A percentile compares a stretch with the other conserved stretches of the same genome.
These are phyloP conservation scores for Fermentozyma sake DNA, from an alignment of 1,139 yeast genomes.

Conservation along the genomic window DNA sequence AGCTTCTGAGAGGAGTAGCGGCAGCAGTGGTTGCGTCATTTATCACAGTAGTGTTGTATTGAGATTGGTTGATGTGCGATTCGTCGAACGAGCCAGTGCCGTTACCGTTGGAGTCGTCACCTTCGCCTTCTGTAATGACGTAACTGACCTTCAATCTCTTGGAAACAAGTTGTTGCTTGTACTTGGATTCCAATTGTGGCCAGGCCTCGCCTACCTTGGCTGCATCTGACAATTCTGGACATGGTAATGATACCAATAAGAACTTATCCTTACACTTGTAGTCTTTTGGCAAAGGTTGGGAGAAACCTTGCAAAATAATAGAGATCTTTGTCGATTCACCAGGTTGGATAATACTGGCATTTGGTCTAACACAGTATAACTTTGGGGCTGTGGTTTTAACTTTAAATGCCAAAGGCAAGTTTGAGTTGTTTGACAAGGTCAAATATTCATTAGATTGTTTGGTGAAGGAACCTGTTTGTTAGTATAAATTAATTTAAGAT, in stretches of 20 bases:
- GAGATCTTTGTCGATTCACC: slow-evolving; percentile 71
- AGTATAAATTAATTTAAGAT: slow-evolving; percentile 12
- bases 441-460: slow-evolving; percentile 68
- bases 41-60: slow-evolving; percentile 12
- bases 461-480: slow-evolving; percentile 58
- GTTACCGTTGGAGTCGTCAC: slow-evolving; percentile 12
- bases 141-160: slow-evolving; percentile 79
- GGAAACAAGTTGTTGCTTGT: slow-evolving; percentile 56
- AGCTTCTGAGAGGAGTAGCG: slow-evolving; percentile 12
- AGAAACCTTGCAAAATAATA: slow-evolving; percentile 79
- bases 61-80: slow-evolving; percentile 7
- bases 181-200: slow-evolving; percentile 63
- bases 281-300: slow-evolving; percentile 68
- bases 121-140: slow-evolving; percentile 25
- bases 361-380: slow-evolving; percentile 93
- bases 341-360: slow-evolving; percentile 76
- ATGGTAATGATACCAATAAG: slow-evolving; percentile 80
- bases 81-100: slow-evolving; percentile 11
- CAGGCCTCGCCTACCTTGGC: slow-evolving; percentile 64
- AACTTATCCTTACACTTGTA: slow-evolving; percentile 89
- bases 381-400: slow-evolving; percentile 98
- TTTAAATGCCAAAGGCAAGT: slow-evolving; percentile 74
- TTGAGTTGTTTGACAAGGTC: slow-evolving; percentile 61
- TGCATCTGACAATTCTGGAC: slow-evolving; percentile 55
- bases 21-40: slow-evolving; percentile 12